Conservation (phyloP, 1,139 yeast species). For the Candida neerlandica region DNA sequence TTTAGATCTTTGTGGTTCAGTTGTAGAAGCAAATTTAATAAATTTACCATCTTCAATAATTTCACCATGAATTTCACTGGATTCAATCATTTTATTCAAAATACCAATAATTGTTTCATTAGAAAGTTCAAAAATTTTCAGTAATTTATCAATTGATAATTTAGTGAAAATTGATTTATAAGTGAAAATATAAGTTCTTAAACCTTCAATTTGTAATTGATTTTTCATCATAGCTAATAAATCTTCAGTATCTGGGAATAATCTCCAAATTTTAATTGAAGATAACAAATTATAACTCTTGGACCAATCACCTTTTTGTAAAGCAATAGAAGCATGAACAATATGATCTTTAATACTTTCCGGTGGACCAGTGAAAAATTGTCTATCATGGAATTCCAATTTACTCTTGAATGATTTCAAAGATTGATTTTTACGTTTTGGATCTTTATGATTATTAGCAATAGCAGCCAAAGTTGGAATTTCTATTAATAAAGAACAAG, state of each 20-base stretch:
- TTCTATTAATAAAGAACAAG: constrained; percentile 87
- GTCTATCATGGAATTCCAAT: constrained; percentile 91
- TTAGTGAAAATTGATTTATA: constrained; percentile 77
- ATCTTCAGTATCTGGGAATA: constrained; percentile 69
- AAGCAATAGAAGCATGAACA: constrained; percentile 88
- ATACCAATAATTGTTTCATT: constrained; percentile 59
- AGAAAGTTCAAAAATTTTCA: constrained; percentile 66
- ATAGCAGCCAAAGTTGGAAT: constrained; percentile 72
- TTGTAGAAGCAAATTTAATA: constrained; percentile 59
- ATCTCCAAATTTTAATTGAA: constrained; percentile 85
- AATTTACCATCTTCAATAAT: constrained; percentile 57
- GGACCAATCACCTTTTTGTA: constrained; percentile 90
- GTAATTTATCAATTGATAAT: constrained; percentile 68
- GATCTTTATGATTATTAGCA: constrained; percentile 46
- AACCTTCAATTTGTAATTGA: constrained; percentile 86
- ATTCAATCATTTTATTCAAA: constrained; percentile 73
- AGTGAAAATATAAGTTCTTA: constrained; percentile 86
- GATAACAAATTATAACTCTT: constrained; percentile 71
- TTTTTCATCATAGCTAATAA: constrained; percentile 71
- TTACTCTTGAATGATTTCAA: constrained; percentile 89
- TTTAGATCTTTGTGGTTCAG: constrained; percentile 79
- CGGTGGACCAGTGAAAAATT: constrained; percentile 96
- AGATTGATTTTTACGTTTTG: constrained; percentile 60
- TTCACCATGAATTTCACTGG: constrained; percentile 70
- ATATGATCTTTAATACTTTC: constrained; percentile 94